phyloP scores from a whole-genome alignment of 352 stramenopile species.

The Pythium aristosporum region DNA sequence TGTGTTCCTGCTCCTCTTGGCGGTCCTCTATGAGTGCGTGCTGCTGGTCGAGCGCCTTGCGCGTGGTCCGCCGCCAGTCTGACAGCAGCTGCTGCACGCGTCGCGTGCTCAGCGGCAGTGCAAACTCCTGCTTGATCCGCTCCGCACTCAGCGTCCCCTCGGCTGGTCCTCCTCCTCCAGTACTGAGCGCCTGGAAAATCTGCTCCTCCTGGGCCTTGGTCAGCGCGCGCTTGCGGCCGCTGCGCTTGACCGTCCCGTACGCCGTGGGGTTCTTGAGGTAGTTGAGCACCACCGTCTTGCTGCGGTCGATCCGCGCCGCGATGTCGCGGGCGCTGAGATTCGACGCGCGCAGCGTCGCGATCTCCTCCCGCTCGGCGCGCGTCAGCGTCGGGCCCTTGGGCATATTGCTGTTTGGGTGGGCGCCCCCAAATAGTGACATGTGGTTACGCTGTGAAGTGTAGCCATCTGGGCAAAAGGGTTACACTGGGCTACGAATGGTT shows the following conservation, averaged over 20 bases:
- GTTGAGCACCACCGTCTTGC: slow-evolving; percentile 65
- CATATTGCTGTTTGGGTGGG: slow-evolving; percentile 25
- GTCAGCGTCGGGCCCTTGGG: slow-evolving; percentile 45
- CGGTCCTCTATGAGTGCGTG: slow-evolving; percentile 23
- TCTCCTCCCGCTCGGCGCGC: slow-evolving; percentile 42
- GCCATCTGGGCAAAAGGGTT: slow-evolving; percentile 2
- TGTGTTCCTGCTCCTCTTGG: not conserved
- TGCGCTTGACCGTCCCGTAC: slow-evolving; percentile 54
- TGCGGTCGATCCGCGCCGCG: slow-evolving; percentile 42
- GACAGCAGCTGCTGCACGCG: slow-evolving; percentile 57
- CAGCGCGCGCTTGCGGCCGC: slow-evolving; percentile 48
- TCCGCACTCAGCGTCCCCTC: slow-evolving; percentile 40
- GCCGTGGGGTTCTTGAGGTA: slow-evolving; percentile 43
- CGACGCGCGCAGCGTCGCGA: slow-evolving; percentile 36
- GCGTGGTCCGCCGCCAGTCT: slow-evolving; percentile 41
- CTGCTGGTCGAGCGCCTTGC: slow-evolving; percentile 30
- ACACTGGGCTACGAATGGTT: not conserved
- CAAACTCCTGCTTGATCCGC: slow-evolving; percentile 47
- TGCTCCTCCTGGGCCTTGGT: slow-evolving; percentile 41
- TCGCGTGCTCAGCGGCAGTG: slow-evolving; percentile 49
- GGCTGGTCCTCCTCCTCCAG: not conserved
- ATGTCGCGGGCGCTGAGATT: slow-evolving; percentile 51
- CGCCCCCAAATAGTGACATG: slow-evolving; percentile 6
- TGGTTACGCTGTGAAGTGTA: slow-evolving; percentile 2
- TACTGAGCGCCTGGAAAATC: slow-evolving; percentile 35